Evolutionary conservation across 2,329 filamentous ascomycete genomes (phyloP).

Genomic region (Arthrinium phaeospermum): DNA sequence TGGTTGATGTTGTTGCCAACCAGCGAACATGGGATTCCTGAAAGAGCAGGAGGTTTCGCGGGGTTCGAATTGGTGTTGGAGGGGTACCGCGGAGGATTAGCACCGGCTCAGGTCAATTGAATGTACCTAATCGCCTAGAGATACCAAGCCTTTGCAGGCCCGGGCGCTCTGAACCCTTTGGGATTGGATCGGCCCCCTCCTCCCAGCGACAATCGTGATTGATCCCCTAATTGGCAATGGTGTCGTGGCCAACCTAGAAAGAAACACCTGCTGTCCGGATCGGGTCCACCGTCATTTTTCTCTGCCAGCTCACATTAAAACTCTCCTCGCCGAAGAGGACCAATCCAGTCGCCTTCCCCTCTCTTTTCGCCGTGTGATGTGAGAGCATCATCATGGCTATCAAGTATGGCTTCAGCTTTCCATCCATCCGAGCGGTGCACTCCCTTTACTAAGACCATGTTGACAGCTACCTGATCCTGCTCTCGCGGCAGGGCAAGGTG

Average conservation of each 20-base stretch:
- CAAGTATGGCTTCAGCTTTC: slow-evolving; percentile 46
- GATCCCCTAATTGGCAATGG: not conserved
- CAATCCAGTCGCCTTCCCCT: slow-evolving; percentile 21
- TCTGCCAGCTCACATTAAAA: slow-evolving; percentile 21
- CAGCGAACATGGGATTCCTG: not conserved
- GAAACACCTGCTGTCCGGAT: not conserved
- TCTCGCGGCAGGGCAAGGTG: slow-evolving; percentile 99
- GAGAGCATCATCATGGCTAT: slow-evolving; percentile 52
- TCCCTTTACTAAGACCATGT: slow-evolving; percentile 30
- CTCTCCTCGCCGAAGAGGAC: slow-evolving; percentile 25
- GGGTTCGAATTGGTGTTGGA: not conserved
- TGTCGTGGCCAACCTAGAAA: slow-evolving; percentile 20
- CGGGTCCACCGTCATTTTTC: slow-evolving; percentile 20
- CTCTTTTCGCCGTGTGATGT: slow-evolving; percentile 32
- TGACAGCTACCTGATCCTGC: slow-evolving; percentile 89
- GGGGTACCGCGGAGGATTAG: not conserved
- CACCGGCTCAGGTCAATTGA: not conserved
- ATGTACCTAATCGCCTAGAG: not conserved
- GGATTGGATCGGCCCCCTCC: not conserved
- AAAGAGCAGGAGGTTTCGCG: not conserved
- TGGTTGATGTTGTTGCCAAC: not conserved
- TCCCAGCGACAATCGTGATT: slow-evolving; percentile 5
- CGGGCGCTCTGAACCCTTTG: not conserved
- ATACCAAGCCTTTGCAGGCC: slow-evolving; percentile 5
- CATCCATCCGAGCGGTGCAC: slow-evolving; percentile 16